Evolutionary conservation across 2,329 filamentous ascomycete species (phyloP), one percentile per base, ranked within the genome.

Genomic region (Teratosphaeria pseudoeucalypti): DNA sequence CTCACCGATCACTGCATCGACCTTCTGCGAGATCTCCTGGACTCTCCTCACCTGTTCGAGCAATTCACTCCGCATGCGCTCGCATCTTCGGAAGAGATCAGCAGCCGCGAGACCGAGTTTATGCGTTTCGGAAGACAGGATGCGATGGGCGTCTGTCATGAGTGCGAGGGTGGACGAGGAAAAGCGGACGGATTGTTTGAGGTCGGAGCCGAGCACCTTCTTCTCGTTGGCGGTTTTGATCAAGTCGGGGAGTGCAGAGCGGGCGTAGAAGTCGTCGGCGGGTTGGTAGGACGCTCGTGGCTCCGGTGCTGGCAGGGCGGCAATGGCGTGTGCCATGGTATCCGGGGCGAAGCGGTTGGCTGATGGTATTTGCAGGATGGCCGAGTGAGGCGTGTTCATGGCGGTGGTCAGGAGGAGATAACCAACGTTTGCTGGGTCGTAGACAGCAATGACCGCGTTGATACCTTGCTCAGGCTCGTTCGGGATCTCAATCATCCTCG

Each of bases 31-130:
- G 49, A 89, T 80, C 66, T 87, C 82, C 53, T 37, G 29, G 32
- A 83, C 85, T 65, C 85, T 84, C 62, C 75, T 76, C 27, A 91
- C 81, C 69, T 92, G 88, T 62, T 85, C 82, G 63, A 77, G 78
- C 52, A 91, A 78, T 68, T 91, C 87, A 19, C 79, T 76, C 66
- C 87, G 85, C 29, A 92, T 78, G 54, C 84, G 79, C 65, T 87
- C 82, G 62, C 87, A 89, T 58, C 85, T 81, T 29, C 85, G 79
- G 74, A 91, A 92, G 6, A 92, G 77, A 66, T 90, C 87, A 1
- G 87, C 83, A 0, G 86, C 88, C 1, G 86, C 88, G 52, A 82
- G 76, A 16, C 87, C 87, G 11, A 92, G 78, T 11, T 79, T 79
- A 65, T 87, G 79, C 0, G 87, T 90, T 72, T 92, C 87, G 10